Evolutionary conservation across 228 moss, liverwort and hornwort species (phyloP), one percentile per base, ranked within the genome.

Genomic region (Sphagnum magellanicum): DNA sequence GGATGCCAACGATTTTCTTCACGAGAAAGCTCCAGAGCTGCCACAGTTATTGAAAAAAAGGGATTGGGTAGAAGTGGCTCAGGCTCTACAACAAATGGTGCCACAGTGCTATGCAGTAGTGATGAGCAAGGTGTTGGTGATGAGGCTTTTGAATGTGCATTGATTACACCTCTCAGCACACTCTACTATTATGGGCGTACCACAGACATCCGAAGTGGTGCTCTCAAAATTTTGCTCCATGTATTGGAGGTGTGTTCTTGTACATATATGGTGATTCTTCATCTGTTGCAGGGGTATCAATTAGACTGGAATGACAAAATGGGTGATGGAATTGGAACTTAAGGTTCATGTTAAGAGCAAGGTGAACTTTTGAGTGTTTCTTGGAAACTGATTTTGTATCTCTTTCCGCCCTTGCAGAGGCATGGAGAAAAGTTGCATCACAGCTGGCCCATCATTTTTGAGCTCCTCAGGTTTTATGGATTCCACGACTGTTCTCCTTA

Each of bases 141-240:
- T 65, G 75, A 74, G 76, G 77, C 91, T 6, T 84, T 98, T 68
- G 98, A 94, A 68, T 94, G 90, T 75, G 89, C 89, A 69, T 86
- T 98, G 71, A 67, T 98, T 65, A 81, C 77, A 64, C 94, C 98
- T 68, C 82, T 94, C 59, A 73, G 87, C 68, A 81, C 86, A 65
- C 68, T 98, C 46, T 98, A 92, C 64, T 84, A 80, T 60, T 84
- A 73, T 80, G 93, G 87, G 50, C 90, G 83, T 60, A 76, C 79
- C 57, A 79, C 78, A 53, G 98, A 98, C 67, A 84, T 90, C 68
- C 98, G 98, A 64, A 81, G 78, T 71, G 92, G 98, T 71, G 87
- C 90, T 59, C 83, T 98, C 69, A 89, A 87, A 80, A 92, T 90
- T 72, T 75, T 98, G 58, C 89, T 92, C 65, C 98, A 94, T 84